Percentiles rank a stretch among this genome's conserved stretches.
Evolutionary conservation across 1,284 basidiomycete genomes (phyloP).

Genomic region (Tremellales sp.): DNA sequence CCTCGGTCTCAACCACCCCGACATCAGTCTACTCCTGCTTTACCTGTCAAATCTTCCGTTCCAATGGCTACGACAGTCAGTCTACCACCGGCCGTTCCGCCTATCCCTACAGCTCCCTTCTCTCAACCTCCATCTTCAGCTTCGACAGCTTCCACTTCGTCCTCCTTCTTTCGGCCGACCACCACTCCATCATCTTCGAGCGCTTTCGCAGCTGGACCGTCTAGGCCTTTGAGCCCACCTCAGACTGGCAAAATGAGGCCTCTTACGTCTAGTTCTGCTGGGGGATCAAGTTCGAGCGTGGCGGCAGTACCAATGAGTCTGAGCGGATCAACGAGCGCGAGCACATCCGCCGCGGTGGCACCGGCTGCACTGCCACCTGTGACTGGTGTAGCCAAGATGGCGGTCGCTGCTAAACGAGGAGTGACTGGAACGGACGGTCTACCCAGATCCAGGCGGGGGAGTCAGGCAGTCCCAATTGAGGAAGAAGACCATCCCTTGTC

Average conservation of each 20-base stretch:
- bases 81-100: not conserved
- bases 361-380: no score
- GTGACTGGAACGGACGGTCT: slow-evolving; percentile 19
- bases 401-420: slow-evolving; percentile 36
- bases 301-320: not conserved
- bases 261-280: not conserved
- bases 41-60: not conserved
- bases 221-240: not conserved
- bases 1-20: slow-evolving; percentile 23
- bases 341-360: no score
- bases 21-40: slow-evolving; percentile 16
- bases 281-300: not conserved
- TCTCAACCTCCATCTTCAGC: not conserved
- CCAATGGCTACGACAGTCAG: not conserved
- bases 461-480: slow-evolving; percentile 13
- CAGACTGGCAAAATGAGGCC: not conserved
- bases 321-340: no score
- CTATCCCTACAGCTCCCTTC: not conserved
- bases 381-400: slow-evolving; percentile 40
- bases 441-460: slow-evolving; percentile 5
- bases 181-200: not conserved
- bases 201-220: not conserved
- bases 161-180: not conserved
- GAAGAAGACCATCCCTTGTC: slow-evolving; percentile 40
- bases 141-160: not conserved